Base-by-base conservation (phyloP, 2,329 filamentous ascomycete genomes). In the Aplosporella prunicola region DNA sequence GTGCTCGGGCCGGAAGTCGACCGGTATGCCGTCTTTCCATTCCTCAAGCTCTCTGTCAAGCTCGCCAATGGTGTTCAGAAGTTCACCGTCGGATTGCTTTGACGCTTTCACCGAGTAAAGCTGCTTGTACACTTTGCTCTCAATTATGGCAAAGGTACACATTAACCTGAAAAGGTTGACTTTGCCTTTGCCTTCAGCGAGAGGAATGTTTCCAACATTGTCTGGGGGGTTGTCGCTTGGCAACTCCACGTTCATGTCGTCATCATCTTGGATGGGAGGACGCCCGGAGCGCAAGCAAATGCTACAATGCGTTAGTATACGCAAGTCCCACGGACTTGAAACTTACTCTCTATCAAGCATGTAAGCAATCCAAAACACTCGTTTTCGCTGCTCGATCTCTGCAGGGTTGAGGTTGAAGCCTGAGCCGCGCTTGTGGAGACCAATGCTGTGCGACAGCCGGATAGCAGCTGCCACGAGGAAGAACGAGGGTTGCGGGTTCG, bases 1-100 rank as follows among this genome's bases (percentile, higher is more conserved):
- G 56, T 95, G 80, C 59, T 96, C 91, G 0, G 91, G 91, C n/a
- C 91, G 77, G 64, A 95, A 96, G 52, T 96, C 91, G 40, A 94
- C 73, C 2, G 91, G 89, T 37, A 98, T 96, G 35, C 73, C 78
- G 54, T 96, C 88, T 66, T 96, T 96, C 91, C 91, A 98, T 37
- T 86, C 80, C 57, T 98, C 91, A 4, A 98, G 63, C 38, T 69
- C 58, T 39, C 57, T 80, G 56, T 98, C 91, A 8, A 98, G 74
- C 53, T 96, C 88, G 31, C 91, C 88, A 48, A 98, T 98, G 1
- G 87, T 93, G 55, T 94, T 93, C 31, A 98, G 71, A 7, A 96
- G 69, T 58, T 95, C 89, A 16, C 89, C 91, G 47, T 93, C 86
- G 1, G 87, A 85, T 55, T 95, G 84, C 52, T 88, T 91, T 2